These are phyloP conservation scores for Nicotiana noctiflora DNA, from an alignment of 257 asterid species.

Conservation along the genomic window DNA sequence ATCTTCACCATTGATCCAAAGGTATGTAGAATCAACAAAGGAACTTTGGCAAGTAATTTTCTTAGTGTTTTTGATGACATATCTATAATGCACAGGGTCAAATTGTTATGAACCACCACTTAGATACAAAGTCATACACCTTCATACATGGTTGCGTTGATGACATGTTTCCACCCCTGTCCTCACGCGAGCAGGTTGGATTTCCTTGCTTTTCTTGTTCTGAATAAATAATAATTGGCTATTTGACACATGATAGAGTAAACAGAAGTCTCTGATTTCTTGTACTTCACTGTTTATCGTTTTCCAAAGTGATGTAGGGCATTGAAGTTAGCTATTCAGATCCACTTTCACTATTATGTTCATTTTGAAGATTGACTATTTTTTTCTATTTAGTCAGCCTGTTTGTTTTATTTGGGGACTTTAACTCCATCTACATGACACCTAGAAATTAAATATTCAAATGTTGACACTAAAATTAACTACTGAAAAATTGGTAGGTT, in stretches of 20 bases:
- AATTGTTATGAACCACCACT: slow-evolving; percentile 63
- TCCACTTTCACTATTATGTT: not conserved
- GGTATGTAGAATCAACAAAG: slow-evolving; percentile 33
- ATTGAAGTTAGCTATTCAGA: not conserved
- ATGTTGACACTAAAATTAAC: no score
- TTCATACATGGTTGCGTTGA: slow-evolving; percentile 68
- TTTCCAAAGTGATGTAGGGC: not conserved
- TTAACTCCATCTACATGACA: no score
- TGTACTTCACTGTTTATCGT: not conserved
- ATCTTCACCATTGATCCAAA: slow-evolving; percentile 88
- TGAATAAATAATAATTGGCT: not conserved
- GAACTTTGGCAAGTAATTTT: not conserved
- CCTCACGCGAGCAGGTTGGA: slow-evolving; percentile 64
- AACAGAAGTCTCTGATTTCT: not conserved
- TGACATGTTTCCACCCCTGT: slow-evolving; percentile 66
- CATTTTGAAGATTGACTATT: not conserved
- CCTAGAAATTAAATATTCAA: no score
- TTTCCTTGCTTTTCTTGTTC: not conserved
- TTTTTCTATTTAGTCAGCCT: not conserved
- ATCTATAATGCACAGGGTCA: slow-evolving; percentile 54
- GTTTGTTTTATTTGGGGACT: not conserved
- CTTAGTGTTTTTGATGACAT: not conserved
- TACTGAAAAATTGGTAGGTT: no score
- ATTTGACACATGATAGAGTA: not conserved
- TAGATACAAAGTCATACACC: slow-evolving; percentile 63